Evolutionary conservation across 2,329 filamentous ascomycete species (phyloP).

Genomic region (Trichothecium roseum): DNA sequence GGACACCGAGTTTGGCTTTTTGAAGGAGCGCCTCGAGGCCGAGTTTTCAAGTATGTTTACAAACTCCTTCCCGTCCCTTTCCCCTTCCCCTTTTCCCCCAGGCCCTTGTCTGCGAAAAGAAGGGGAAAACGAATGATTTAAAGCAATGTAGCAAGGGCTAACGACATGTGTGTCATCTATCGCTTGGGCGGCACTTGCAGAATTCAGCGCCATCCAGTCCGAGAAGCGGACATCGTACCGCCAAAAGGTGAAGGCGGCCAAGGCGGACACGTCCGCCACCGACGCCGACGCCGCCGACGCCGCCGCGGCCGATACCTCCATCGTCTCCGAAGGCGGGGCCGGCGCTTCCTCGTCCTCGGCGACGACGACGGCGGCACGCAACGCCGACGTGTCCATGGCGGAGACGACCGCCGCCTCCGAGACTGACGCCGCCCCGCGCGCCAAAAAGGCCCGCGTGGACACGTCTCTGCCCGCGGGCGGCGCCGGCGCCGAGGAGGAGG

Average conservation of each 20-base stretch:
- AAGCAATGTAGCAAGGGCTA: too few relatives aligned
- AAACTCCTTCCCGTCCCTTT: constrained; percentile 1
- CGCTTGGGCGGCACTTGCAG: constrained; percentile 22
- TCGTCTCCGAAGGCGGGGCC: constrained; percentile 10
- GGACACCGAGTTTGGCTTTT: constrained; percentile 68
- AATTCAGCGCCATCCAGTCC: constrained; percentile 63
- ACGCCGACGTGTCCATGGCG: constrained; percentile 27
- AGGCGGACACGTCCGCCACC: constrained; percentile 24
- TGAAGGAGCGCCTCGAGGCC: constrained; percentile 56
- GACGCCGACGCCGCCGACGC: constrained; percentile 22
- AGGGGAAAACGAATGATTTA: constrained; percentile 3
- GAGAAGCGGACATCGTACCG: constrained; percentile 67
- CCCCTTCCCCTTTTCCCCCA: background rate
- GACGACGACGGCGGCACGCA: constrained; percentile 12
- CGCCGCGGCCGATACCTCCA: constrained; percentile 10
- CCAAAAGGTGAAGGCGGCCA: constrained; percentile 57
- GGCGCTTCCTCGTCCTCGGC: too few relatives aligned
- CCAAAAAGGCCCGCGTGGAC: constrained; percentile 37
- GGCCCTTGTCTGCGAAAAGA: background rate
- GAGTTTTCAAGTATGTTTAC: constrained; percentile 59
- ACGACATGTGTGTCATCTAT: too few relatives aligned
- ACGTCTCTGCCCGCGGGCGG: constrained; percentile 12
- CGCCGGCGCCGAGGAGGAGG: constrained; percentile 22
- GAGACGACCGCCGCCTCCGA: constrained; percentile 19
- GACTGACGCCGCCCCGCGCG: constrained; percentile 23